A percentile compares a stretch with the other conserved stretches of the same genome.
phyloP scores from a whole-genome alignment of 768 basidiomycete species.

The Pleurotus eryngii region DNA sequence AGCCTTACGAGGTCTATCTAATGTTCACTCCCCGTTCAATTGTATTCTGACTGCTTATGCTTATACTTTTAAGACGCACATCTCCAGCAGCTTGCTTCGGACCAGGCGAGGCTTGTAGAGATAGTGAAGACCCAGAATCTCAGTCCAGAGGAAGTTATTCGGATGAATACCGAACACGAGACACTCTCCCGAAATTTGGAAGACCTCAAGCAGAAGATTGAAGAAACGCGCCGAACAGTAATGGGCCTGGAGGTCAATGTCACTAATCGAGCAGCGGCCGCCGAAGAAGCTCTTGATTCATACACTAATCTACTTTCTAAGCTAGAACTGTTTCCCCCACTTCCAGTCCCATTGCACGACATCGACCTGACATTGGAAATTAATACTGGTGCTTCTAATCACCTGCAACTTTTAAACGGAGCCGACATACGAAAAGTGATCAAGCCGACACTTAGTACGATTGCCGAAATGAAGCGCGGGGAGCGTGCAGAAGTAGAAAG shows the following conservation, averaged over 20 bases:
- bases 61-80: conserved; percentile 43
- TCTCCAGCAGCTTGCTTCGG: conserved; percentile 59
- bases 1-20: conserved; percentile 44
- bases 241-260: conserved; percentile 84
- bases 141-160: conserved; percentile 83
- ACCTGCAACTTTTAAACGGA: conserved; percentile 64
- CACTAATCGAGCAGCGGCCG: conserved; percentile 71
- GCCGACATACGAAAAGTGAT: conserved; percentile 69
- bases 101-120: conserved; percentile 58
- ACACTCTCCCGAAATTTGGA: conserved; percentile 68
- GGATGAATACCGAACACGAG: conserved; percentile 90
- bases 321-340: conserved; percentile 74
- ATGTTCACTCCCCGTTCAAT: not conserved
- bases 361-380: conserved; percentile 79
- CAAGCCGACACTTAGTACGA: conserved; percentile 69
- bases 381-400: conserved; percentile 72
- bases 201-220: conserved; percentile 72
- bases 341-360: conserved; percentile 65
- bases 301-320: conserved; percentile 75
- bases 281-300: conserved; percentile 78
- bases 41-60: conserved; percentile 7
- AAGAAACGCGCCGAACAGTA: conserved; percentile 67
- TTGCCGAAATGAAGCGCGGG: conserved; percentile 69
- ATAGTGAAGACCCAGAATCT: conserved; percentile 87
- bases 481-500: conserved; percentile 71